Conservation (phyloP, 768 basidiomycete species). For the Xerocomellus intermedius region DNA sequence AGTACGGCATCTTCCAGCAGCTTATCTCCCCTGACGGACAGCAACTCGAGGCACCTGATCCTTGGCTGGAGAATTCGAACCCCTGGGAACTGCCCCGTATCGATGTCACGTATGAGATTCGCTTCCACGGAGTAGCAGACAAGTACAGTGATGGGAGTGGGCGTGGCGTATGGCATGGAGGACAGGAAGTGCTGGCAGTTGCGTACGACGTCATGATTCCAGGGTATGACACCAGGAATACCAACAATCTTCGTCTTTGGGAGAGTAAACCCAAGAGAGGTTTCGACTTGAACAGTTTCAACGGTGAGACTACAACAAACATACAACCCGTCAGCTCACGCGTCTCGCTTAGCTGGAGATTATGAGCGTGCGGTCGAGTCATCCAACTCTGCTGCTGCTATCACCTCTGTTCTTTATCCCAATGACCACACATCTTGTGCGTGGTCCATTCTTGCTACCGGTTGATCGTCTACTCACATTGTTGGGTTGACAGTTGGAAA, state of each 20-base stretch:
- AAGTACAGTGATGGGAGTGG: slow-evolving; percentile 56
- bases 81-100: slow-evolving; percentile 87
- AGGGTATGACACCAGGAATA: slow-evolving; percentile 73
- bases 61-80: slow-evolving; percentile 86
- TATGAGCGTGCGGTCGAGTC: slow-evolving; percentile 89
- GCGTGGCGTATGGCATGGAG: slow-evolving; percentile 77
- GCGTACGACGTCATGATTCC: slow-evolving; percentile 97
- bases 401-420: slow-evolving; percentile 94
- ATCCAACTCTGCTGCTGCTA: slow-evolving; percentile 87
- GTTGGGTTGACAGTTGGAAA: slow-evolving; percentile 60
- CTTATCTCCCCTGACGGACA: slow-evolving; percentile 82
- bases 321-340: background rate
- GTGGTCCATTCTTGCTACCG: slow-evolving; percentile 7
- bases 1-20: slow-evolving; percentile 96
- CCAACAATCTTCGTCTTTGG: slow-evolving; percentile 87
- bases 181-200: slow-evolving; percentile 89
- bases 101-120: slow-evolving; percentile 81
- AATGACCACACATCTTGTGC: slow-evolving; percentile 81
- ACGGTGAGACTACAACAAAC: slow-evolving; percentile 48
- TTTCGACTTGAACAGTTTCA: slow-evolving; percentile 94
- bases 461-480: background rate
- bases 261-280: slow-evolving; percentile 85
- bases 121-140: slow-evolving; percentile 87
- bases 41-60: slow-evolving; percentile 89
- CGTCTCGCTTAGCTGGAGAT: slow-evolving; percentile 64